phyloP scores from a whole-genome alignment of 768 basidiomycete species.

The Xerocomellus amylosporus region DNA sequence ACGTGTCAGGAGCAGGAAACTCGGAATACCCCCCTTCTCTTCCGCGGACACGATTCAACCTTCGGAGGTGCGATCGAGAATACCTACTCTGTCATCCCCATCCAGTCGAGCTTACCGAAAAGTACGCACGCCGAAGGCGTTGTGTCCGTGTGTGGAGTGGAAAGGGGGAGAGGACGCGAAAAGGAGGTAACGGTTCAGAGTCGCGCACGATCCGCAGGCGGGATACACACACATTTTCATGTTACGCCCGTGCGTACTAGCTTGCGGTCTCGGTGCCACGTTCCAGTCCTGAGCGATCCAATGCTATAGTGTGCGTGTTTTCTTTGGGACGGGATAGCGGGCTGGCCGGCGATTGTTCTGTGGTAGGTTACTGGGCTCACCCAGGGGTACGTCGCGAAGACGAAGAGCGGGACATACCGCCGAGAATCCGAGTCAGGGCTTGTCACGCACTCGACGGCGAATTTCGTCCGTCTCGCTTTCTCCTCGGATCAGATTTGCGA shows the following conservation, averaged over 20 bases:
- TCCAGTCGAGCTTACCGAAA: background rate
- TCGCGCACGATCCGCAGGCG: constrained; percentile 10
- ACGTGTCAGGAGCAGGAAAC: constrained; percentile 10
- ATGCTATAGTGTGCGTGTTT: background rate
- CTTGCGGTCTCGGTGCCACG: background rate
- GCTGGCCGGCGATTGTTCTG: background rate
- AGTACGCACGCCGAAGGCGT: background rate
- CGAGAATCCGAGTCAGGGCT: constrained; percentile 9
- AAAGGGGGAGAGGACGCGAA: background rate
- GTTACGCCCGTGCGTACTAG: background rate
- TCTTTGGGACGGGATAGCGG: background rate
- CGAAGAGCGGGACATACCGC: background rate
- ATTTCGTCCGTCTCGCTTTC: constrained; percentile 1
- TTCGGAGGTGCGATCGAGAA: constrained; percentile 1
- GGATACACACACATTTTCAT: background rate
- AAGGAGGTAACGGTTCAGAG: background rate
- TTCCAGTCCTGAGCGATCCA: background rate
- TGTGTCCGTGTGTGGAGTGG: background rate
- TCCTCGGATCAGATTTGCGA: constrained; percentile 25
- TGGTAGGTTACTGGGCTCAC: background rate
- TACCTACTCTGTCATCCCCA: background rate
- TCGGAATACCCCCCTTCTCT: constrained; percentile 7
- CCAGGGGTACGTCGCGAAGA: background rate
- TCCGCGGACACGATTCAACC: background rate
- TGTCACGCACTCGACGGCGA: background rate